Evolutionary conservation across 2,329 filamentous ascomycete species (phyloP).

Genomic region (Colletotrichum cordylinicola): DNA sequence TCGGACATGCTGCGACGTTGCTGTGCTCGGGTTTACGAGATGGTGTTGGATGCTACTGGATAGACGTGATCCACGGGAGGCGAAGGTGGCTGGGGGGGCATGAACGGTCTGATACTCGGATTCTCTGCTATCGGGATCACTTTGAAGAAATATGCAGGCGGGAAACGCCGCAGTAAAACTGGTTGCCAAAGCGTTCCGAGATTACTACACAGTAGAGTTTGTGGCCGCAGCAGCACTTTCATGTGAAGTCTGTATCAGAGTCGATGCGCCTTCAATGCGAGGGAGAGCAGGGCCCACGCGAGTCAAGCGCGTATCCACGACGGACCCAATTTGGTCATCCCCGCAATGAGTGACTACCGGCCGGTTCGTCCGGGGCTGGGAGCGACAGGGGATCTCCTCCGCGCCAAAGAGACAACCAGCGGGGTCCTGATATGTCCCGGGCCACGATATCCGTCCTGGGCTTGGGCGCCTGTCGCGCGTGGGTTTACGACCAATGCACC

Average conservation of each 20-base stretch:
- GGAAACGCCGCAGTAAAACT: not conserved
- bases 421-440: not conserved
- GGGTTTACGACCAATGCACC: not conserved
- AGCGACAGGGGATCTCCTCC: not conserved
- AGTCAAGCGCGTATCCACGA: not conserved
- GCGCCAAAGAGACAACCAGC: not conserved
- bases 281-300: not conserved
- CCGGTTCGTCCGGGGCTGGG: not conserved
- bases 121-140: too few species aligned
- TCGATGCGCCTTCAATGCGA: not conserved
- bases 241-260: not conserved
- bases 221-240: not conserved
- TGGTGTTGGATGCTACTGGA: not conserved
- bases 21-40: not conserved
- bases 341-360: not conserved
- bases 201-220: not conserved
- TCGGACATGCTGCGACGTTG: not conserved
- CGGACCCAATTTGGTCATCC: not conserved
- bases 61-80: not conserved
- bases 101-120: not conserved
- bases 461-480: not conserved
- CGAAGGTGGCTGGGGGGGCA: not conserved
- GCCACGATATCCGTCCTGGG: not conserved
- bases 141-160: not conserved
- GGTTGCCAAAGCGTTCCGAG: not conserved